Evolutionary conservation across 148 eudicot species (phyloP).

Genomic region (Amaranthus hypochondriacus): DNA sequence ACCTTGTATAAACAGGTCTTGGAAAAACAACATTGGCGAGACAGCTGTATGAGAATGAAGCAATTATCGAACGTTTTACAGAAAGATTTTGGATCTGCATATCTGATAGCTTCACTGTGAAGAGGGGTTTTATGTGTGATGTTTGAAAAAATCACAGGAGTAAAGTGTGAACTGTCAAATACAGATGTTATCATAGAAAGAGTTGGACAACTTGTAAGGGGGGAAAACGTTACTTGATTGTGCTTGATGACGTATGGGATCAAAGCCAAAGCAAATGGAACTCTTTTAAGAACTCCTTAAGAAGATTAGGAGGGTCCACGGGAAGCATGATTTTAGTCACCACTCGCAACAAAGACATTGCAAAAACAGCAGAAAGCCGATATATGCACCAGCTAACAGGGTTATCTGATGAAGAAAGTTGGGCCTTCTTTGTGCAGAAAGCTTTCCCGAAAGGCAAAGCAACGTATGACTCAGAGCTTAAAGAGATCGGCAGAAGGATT

Average conservation of each 20-base stretch:
- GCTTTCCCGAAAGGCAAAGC: constrained; percentile 18
- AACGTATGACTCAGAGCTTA: constrained; percentile 1
- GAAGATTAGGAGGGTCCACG: constrained; percentile 19
- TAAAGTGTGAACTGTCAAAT: constrained; percentile 16
- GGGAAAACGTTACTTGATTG: constrained; percentile 16
- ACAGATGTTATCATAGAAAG: constrained; percentile 14
- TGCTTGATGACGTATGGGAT: constrained; percentile 25
- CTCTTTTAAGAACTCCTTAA: constrained; percentile 16
- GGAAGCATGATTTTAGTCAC: constrained; percentile 21
- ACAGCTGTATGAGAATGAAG: constrained; percentile 3
- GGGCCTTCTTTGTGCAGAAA: constrained; percentile 24
- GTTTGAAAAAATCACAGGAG: constrained; percentile 17
- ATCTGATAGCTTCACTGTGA: constrained; percentile 18
- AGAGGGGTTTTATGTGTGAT: constrained; percentile 13
- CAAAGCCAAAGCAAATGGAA: constrained; percentile 10
- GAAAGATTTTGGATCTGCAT: constrained; percentile 17
- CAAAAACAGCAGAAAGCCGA: constrained; percentile 7
- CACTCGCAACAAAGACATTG: constrained; percentile 18
- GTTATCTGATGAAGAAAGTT: constrained; percentile 17
- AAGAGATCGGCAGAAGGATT: constrained; percentile 18
- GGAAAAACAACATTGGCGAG: constrained; percentile 22
- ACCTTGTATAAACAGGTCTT: constrained; percentile 13
- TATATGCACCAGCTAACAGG: constrained; percentile 11
- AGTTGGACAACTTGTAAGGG: constrained; percentile 12
- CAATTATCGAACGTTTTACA: constrained; percentile 1